A percentile compares a stretch with the other conserved stretches of the same genome.
These are phyloP conservation scores for Bryoerythrophyllum caledonicum DNA, from an alignment of 225 moss, liverwort and hornwort genomes.

Conservation along the genomic window DNA sequence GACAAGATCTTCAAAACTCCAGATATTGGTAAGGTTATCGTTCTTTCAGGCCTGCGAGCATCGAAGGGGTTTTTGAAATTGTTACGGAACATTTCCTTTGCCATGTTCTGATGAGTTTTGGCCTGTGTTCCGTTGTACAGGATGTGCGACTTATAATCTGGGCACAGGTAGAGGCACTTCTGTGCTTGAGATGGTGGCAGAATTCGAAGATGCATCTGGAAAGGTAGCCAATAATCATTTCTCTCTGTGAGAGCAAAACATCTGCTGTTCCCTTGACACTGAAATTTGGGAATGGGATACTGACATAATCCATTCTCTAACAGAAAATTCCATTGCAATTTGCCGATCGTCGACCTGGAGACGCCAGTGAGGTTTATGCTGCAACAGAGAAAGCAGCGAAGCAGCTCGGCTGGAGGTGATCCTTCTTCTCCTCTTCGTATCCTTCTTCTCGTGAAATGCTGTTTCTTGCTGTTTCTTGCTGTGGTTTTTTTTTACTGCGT, in stretches of 20 bases:
- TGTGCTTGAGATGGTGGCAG: conserved; percentile 90
- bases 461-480: too few relatives aligned
- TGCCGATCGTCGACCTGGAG: not conserved
- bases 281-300: too few relatives aligned
- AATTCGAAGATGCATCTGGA: conserved; percentile 93
- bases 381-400: not conserved
- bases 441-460: too few relatives aligned
- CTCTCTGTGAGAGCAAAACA: too few relatives aligned
- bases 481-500: too few relatives aligned
- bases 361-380: not conserved
- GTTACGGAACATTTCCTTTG: not conserved
- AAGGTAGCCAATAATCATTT: conserved; percentile 46
- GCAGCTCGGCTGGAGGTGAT: too few relatives aligned
- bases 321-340: too few relatives aligned
- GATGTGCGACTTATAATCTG: conserved; percentile 84
- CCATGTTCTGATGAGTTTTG: conserved; percentile 12
- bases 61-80: not conserved
- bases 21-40: conserved; percentile 52
- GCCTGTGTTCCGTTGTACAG: conserved; percentile 38
- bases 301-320: too few relatives aligned
- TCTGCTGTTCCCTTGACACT: too few relatives aligned
- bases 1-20: conserved; percentile 73
- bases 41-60: too few relatives aligned
- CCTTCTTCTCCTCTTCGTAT: too few relatives aligned
- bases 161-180: conserved; percentile 98